phyloP scores from a whole-genome alignment of 192 early-diverging fungal species.

The Coemansia sp. region DNA sequence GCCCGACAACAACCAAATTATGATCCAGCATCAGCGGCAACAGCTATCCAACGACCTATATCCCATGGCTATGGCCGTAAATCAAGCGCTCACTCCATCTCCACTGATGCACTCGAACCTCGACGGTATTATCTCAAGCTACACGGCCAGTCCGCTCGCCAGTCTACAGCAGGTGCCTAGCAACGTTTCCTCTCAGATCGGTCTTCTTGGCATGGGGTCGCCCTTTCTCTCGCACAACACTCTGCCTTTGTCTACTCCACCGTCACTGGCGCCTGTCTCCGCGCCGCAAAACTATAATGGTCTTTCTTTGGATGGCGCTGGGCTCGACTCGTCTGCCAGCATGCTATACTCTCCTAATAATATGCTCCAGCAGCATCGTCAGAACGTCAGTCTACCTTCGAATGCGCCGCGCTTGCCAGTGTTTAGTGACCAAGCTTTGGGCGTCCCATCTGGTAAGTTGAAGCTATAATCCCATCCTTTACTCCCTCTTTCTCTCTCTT shows the following conservation, averaged over 20 bases:
- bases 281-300: too few species aligned
- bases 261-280: too few species aligned
- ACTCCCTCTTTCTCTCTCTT: not conserved
- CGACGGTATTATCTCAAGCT: not conserved
- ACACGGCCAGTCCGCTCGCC: conserved; percentile 1
- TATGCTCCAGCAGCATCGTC: conserved; percentile 1
- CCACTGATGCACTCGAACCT: not conserved
- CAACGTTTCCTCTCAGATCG: not conserved
- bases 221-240: not conserved
- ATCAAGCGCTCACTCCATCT: not conserved
- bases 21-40: not conserved
- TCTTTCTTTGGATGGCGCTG: too few species aligned
- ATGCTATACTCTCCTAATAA: not conserved
- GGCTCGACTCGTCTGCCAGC: not conserved
- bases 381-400: conserved; percentile 8
- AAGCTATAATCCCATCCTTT: not conserved
- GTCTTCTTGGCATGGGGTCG: not conserved
- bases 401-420: conserved; percentile 13
- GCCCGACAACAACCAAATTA: not conserved
- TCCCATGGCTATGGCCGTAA: not conserved
- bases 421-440: conserved; percentile 15
- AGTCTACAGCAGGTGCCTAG: not conserved
- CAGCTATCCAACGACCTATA: not conserved
- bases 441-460: conserved; percentile 35
- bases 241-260: not conserved